These are phyloP conservation scores for Gracilariopsis chorda DNA, from an alignment of 23 red algal genomes.

Conservation along the genomic window DNA sequence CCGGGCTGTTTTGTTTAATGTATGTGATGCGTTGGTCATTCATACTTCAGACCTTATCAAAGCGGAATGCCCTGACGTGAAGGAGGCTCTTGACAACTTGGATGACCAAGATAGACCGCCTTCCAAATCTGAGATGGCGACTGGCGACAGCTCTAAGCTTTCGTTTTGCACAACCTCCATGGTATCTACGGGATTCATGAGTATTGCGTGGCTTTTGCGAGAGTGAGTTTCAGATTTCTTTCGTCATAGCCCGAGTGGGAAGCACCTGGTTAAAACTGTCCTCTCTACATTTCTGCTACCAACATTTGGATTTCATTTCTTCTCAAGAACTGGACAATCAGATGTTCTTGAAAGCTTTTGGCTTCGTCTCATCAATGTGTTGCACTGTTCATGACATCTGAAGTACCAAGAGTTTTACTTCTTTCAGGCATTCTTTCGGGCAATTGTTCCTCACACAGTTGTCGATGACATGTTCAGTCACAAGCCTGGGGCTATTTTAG, in stretches of 20 bases:
- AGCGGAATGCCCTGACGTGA: background rate
- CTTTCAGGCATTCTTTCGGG: background rate
- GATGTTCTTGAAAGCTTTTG: background rate
- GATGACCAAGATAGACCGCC: too few species aligned
- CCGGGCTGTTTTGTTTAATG: background rate
- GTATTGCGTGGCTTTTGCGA: background rate
- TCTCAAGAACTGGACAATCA: background rate
- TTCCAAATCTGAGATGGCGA: too few species aligned
- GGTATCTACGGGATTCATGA: background rate
- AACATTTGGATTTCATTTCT: background rate
- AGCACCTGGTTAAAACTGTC: background rate
- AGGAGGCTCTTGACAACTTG: background rate
- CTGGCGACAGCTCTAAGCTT: too few species aligned
- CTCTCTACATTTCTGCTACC: background rate
- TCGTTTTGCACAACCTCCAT: background rate
- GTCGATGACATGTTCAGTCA: background rate
- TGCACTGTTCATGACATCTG: background rate
- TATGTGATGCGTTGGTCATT: background rate
- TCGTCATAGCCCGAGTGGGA: background rate
- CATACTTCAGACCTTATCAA: background rate
- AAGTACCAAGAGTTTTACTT: conserved; percentile 16
- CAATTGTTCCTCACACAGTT: background rate
- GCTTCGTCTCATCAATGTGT: background rate
- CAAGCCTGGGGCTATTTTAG: conserved; percentile 16
- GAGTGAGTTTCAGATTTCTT: background rate